These are phyloP conservation scores for Boletus rubropictus DNA, from an alignment of 768 basidiomycete genomes.

Conservation along the genomic window DNA sequence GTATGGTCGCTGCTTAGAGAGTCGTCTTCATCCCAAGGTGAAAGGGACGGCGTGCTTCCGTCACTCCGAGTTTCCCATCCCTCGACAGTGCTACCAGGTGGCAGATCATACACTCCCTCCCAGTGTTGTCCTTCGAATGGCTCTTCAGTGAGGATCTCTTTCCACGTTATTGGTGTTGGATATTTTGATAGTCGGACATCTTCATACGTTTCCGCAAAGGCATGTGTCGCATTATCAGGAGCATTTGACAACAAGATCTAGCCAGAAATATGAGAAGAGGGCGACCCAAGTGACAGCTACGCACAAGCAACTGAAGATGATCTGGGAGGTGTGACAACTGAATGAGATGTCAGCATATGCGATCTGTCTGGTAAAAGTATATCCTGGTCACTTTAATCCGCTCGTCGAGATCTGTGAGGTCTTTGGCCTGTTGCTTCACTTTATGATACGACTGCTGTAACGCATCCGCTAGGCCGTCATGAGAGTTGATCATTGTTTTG, in stretches of 20 bases:
- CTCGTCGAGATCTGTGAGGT: constrained; percentile 56
- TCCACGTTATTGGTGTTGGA: constrained; percentile 57
- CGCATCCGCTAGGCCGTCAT: constrained; percentile 56
- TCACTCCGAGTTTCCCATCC: constrained; percentile 43
- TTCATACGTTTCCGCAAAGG: constrained; percentile 50
- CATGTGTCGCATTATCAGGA: constrained; percentile 44
- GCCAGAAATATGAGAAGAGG: constrained; percentile 2
- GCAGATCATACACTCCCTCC: constrained; percentile 62
- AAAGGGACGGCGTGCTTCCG: constrained; percentile 63
- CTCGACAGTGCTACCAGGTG: constrained; percentile 42
- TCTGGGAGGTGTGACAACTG: constrained; percentile 60
- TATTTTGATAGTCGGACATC: constrained; percentile 28
- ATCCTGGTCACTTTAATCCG: constrained; percentile 49
- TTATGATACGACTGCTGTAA: constrained; percentile 47
- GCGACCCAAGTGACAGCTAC: constrained; percentile 13
- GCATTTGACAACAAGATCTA: constrained; percentile 56
- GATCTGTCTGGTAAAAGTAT: neutral
- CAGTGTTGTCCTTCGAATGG: constrained; percentile 85
- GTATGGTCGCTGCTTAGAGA: constrained; percentile 18
- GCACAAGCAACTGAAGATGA: constrained; percentile 69
- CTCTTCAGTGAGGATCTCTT: constrained; percentile 73
- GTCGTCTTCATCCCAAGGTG: constrained; percentile 56
- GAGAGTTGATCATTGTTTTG: constrained; percentile 66
- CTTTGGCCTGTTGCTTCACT: constrained; percentile 46
- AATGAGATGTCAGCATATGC: neutral